These are phyloP conservation scores for Diaporthe amygdali DNA, from an alignment of 2,329 filamentous ascomycete species.

Conservation along the genomic window DNA sequence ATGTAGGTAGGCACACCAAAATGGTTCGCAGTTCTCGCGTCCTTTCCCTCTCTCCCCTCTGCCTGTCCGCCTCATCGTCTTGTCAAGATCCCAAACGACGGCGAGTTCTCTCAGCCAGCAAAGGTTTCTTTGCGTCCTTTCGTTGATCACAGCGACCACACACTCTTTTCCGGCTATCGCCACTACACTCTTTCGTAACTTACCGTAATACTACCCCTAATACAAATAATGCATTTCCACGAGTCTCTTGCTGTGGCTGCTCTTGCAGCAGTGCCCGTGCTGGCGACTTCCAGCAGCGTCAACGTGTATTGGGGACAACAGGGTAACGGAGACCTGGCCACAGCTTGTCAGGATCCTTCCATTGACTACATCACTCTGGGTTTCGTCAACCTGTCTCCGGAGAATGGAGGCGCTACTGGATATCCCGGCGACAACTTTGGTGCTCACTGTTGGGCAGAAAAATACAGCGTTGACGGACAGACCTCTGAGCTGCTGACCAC, in stretches of 20 bases:
- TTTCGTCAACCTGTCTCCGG: slow-evolving; percentile 45
- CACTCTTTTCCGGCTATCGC: slow-evolving; percentile 32
- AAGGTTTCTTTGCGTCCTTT: slow-evolving; percentile 40
- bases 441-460: slow-evolving; percentile 39
- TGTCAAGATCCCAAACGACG: slow-evolving; percentile 32
- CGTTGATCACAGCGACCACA: slow-evolving; percentile 33
- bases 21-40: neutral
- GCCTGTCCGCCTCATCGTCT: slow-evolving; percentile 26
- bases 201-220: slow-evolving; percentile 24
- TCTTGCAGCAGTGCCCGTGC: slow-evolving; percentile 29
- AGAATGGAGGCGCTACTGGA: slow-evolving; percentile 37
- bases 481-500: slow-evolving; percentile 37
- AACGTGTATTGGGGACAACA: slow-evolving; percentile 35
- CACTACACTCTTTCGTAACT: slow-evolving; percentile 29
- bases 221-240: slow-evolving; percentile 28
- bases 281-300: slow-evolving; percentile 20
- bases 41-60: slow-evolving; percentile 12
- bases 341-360: slow-evolving; percentile 37
- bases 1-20: slow-evolving; percentile 16
- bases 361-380: slow-evolving; percentile 47
- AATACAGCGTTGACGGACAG: slow-evolving; percentile 34
- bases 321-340: slow-evolving; percentile 31
- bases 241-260: slow-evolving; percentile 14
- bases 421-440: slow-evolving; percentile 46
- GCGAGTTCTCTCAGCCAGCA: slow-evolving; percentile 34